Evolutionary conservation across 2,329 filamentous ascomycete species (phyloP).

Genomic region (Aspergillus aculeatus): DNA sequence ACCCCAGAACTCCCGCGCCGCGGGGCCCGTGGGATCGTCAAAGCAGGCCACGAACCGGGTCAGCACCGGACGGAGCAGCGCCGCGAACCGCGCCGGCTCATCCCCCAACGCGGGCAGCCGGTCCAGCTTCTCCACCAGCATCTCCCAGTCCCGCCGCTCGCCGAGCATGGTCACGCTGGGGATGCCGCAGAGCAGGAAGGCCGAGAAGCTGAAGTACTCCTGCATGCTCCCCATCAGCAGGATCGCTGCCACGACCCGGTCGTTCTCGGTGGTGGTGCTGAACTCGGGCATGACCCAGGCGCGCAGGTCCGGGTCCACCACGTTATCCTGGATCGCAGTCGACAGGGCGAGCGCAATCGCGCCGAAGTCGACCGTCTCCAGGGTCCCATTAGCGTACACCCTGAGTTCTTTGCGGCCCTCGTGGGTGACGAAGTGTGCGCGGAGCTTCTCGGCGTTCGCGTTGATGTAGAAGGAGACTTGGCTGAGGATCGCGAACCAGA

Average conservation of each 20-base stretch:
- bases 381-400: constrained; percentile 19
- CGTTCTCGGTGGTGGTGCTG: constrained; percentile 49
- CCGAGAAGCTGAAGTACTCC: constrained; percentile 47
- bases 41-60: constrained; percentile 41
- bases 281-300: constrained; percentile 55
- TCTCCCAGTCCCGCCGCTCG: constrained; percentile 47
- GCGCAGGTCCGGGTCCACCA: constrained; percentile 43
- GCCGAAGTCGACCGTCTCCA: constrained; percentile 21
- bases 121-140: constrained; percentile 45
- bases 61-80: constrained; percentile 48
- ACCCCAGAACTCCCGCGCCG: constrained; percentile 15
- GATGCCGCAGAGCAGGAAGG: constrained; percentile 45
- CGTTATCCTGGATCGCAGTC: constrained; percentile 39
- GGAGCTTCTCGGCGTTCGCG: constrained; percentile 47
- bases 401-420: constrained; percentile 44
- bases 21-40: neutral
- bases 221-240: constrained; percentile 55
- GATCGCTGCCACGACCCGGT: constrained; percentile 46
- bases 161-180: constrained; percentile 55
- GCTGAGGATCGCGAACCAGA: constrained; percentile 54
- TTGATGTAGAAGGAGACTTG: constrained; percentile 52
- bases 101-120: constrained; percentile 46
- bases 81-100: constrained; percentile 43
- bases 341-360: constrained; percentile 40
- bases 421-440: constrained; percentile 45